Base-by-base conservation (phyloP, 164 flowering plant genomes). In the Amborella trichopoda region DNA sequence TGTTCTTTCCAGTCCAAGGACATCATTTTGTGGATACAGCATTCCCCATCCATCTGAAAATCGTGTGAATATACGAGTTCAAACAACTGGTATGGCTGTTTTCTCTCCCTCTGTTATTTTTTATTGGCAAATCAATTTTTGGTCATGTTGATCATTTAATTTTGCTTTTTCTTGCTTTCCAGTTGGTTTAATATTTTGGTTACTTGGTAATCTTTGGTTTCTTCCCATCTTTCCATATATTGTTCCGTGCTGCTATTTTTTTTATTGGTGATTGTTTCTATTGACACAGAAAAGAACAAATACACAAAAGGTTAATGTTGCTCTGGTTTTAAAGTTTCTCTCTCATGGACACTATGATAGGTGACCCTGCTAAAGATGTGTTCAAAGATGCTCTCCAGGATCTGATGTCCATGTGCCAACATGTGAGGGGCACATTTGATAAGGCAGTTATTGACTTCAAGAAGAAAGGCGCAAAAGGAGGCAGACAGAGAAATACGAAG, bases 31-130 rank as follows among this genome's bases (percentile, higher is more conserved):
- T 40, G 94, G 98, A 23, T 90, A 86, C 70, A 90, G 89, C 65
- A 86, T 86, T 54, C 98, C 96, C 58, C 98, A 90, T 70, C 98
- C 98, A 56, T 75, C 94, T 12, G 89, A 83, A 47, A 78, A 77
- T 51, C 72, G 75, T 2, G 98, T 90, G 33, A 90, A 86, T 47
- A 73, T 90, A 46, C 68, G 94, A 64, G 83, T 90, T 27, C 96
- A 86, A 62, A 90, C 98, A 28, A 79, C 90, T 56, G 93, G 96
- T 85, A 72, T 21, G 3, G 19, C 1, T 33, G 11, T 6, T 22
- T 44, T 23, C 19, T 3, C 12, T 24, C 34, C 18, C 48, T 44
- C 25, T 19, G 24, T 45, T 39, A 17, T 6, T 19, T 39, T 39
- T 39, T 30, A 30, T 30, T 13, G 6, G 6, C 34, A 6, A 13